phyloP scores from a whole-genome alignment of 257 asterid species.

The Echium plantagineum region DNA sequence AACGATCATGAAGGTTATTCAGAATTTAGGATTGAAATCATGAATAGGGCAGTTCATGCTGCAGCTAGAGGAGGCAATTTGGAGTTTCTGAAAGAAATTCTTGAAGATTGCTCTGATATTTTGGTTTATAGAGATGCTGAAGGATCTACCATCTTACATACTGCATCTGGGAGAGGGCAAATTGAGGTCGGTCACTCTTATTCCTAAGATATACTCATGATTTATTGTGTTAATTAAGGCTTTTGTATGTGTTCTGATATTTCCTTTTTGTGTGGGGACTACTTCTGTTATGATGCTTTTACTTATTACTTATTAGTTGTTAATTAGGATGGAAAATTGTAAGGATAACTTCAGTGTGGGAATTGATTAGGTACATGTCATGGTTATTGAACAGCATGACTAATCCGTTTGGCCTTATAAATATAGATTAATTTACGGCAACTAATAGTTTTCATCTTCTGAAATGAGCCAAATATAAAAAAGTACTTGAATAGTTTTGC shows the following conservation, averaged over 20 bases:
- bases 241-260: neutral
- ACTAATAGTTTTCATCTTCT: neutral
- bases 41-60: constrained; percentile 70
- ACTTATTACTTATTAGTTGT: neutral
- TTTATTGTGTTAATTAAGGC: neutral
- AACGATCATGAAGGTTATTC: constrained; percentile 21
- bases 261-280: neutral
- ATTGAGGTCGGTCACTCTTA: constrained; percentile 46
- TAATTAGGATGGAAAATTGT: neutral
- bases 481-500: too few species aligned
- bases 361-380: neutral
- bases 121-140: constrained; percentile 55
- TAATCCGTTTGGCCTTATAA: too few species aligned
- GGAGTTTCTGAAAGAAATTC: constrained; percentile 48
- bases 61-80: constrained; percentile 80
- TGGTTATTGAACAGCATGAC: neutral
- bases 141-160: constrained; percentile 70
- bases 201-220: neutral
- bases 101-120: constrained; percentile 42
- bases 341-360: neutral
- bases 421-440: neutral
- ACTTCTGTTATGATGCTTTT: neutral
- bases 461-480: neutral
- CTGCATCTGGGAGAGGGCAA: constrained; percentile 73
- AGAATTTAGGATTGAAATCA: constrained; percentile 42